These are phyloP conservation scores for Zygotorulaspora danielsina DNA, from an alignment of 805 yeast genomes.

Conservation along the genomic window DNA sequence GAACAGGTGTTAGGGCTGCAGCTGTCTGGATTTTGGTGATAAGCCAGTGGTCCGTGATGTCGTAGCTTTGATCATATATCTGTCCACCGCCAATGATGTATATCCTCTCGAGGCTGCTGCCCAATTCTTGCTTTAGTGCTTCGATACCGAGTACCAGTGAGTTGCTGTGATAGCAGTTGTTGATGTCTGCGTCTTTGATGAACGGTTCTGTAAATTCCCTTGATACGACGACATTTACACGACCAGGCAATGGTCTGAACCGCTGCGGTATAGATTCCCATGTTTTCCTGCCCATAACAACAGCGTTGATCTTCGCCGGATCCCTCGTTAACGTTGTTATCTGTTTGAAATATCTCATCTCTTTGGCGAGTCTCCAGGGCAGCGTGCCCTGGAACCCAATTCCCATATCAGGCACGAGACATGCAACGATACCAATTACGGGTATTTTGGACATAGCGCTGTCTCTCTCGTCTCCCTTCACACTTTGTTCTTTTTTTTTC, in stretches of 20 bases:
- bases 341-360: constrained; percentile 77
- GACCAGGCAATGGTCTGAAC: constrained; percentile 75
- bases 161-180: constrained; percentile 34
- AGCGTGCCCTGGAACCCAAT: constrained; percentile 77
- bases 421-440: constrained; percentile 76
- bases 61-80: constrained; percentile 57
- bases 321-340: constrained; percentile 52
- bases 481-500: not conserved
- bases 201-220: constrained; percentile 29
- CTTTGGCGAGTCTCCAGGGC: constrained; percentile 84
- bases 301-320: constrained; percentile 55
- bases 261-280: constrained; percentile 89
- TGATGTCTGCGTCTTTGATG: constrained; percentile 14
- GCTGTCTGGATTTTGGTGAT: constrained; percentile 61
- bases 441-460: constrained; percentile 28
- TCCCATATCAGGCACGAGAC: constrained; percentile 72
- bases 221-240: constrained; percentile 75
- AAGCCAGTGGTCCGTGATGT: constrained; percentile 50
- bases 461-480: not conserved
- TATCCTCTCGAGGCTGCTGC: constrained; percentile 47
- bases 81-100: constrained; percentile 94
- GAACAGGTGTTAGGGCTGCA: constrained; percentile 22
- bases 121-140: constrained; percentile 19
- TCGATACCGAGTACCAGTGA: constrained; percentile 45
- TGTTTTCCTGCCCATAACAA: constrained; percentile 92